phyloP scores from a whole-genome alignment of 2,329 filamentous ascomycete species.

The Nannizzia gypsea region DNA sequence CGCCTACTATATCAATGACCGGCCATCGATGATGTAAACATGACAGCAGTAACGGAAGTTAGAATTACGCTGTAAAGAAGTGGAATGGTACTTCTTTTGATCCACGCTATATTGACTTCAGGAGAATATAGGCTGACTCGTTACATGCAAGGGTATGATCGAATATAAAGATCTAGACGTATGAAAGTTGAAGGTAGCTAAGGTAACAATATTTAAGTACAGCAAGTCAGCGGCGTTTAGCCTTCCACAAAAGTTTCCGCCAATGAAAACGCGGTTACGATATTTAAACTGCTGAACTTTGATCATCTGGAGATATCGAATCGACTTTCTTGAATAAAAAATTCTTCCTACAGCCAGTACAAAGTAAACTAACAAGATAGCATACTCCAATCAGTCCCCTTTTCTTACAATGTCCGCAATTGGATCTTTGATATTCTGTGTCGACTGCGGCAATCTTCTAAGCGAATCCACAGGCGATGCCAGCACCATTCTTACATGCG shows the following conservation, averaged over 20 bases:
- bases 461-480: conserved; percentile 66
- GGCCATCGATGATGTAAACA: too few species aligned
- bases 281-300: neutral
- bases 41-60: too few species aligned
- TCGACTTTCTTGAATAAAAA: neutral
- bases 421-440: conserved; percentile 85
- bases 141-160: too few species aligned
- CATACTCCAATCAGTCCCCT: neutral
- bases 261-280: neutral
- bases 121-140: too few species aligned
- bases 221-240: too few species aligned
- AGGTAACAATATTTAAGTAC: neutral
- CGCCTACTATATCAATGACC: too few species aligned
- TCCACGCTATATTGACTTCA: too few species aligned
- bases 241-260: neutral
- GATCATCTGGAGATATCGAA: neutral
- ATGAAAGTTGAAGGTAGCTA: neutral
- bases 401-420: conserved; percentile 61
- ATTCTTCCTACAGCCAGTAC: too few species aligned
- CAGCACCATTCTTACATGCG: conserved; percentile 67
- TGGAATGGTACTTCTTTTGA: too few species aligned
- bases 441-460: conserved; percentile 79
- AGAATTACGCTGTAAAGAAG: too few species aligned
- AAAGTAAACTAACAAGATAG: neutral
- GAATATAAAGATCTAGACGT: too few species aligned